Evolutionary conservation across 441 rosid genomes (phyloP).

Genomic region (Iberis amara): DNA sequence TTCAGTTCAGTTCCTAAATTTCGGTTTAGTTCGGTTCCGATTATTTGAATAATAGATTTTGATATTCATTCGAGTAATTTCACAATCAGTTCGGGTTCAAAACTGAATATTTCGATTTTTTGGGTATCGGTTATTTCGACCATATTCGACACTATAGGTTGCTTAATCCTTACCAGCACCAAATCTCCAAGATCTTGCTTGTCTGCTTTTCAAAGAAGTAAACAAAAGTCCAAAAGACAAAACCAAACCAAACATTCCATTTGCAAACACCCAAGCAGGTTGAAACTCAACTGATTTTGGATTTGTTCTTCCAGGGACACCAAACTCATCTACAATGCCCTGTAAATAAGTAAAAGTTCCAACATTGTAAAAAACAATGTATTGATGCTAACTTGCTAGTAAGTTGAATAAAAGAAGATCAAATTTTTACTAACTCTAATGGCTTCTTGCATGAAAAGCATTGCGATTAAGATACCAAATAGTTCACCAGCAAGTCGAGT

Average conservation of each 20-base stretch:
- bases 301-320: conserved; percentile 50
- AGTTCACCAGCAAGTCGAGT: conserved; percentile 68
- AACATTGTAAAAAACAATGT: neutral
- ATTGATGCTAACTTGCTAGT: conserved; percentile 4
- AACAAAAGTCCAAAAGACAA: conserved; percentile 53
- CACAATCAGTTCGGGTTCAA: too few relatives aligned
- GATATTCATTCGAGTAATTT: too few relatives aligned
- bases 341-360: conserved; percentile 20
- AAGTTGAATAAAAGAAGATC: conserved; percentile 3
- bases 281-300: conserved; percentile 42
- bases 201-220: conserved; percentile 55
- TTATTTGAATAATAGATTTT: too few relatives aligned
- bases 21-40: too few relatives aligned
- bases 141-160: too few relatives aligned
- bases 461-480: conserved; percentile 63
- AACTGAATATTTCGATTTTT: too few relatives aligned
- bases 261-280: conserved; percentile 63
- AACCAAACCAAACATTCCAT: conserved; percentile 63
- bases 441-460: conserved; percentile 75
- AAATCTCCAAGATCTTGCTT: conserved; percentile 61
- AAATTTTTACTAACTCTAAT: conserved; percentile 42
- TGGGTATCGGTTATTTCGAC: too few relatives aligned
- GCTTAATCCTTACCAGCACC: conserved; percentile 56
- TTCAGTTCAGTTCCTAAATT: too few relatives aligned
- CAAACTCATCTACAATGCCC: conserved; percentile 63